A percentile compares a stretch with the other conserved stretches of the same genome.
Conservation (phyloP, 2,329 filamentous ascomycete genomes). For the Colletotrichum spaethianum region DNA sequence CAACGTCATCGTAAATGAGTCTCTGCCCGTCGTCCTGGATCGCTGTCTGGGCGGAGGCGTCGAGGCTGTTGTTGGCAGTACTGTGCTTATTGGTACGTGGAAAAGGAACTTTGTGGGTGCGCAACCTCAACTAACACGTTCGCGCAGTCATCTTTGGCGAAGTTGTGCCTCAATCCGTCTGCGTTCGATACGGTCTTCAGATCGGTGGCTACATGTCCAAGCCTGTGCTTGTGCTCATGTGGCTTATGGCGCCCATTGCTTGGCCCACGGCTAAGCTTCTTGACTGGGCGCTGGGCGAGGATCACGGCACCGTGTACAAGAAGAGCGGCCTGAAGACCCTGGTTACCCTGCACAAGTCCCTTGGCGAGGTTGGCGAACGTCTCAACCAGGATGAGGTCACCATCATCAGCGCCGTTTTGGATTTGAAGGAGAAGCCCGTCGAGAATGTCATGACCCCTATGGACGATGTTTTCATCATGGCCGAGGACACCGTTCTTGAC, state of each 20-base stretch:
- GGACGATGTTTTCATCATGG: constrained; percentile 96
- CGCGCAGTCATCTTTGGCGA: constrained; percentile 94
- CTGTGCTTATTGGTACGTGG: constrained; percentile 87
- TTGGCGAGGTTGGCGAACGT: constrained; percentile 88
- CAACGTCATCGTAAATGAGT: constrained; percentile 99
- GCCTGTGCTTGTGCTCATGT: constrained; percentile 91
- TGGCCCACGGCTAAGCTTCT: constrained; percentile 97
- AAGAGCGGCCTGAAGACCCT: constrained; percentile 97
- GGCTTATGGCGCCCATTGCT: constrained; percentile 87
- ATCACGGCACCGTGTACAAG: constrained; percentile 96
- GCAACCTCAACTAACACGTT: neutral
- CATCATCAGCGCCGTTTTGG: constrained; percentile 96
- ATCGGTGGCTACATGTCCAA: constrained; percentile 96
- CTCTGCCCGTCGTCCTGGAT: constrained; percentile 94
- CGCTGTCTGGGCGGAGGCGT: constrained; percentile 94
- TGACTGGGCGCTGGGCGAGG: constrained; percentile 90
- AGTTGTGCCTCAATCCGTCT: constrained; percentile 94
- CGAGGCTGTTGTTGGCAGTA: constrained; percentile 94
- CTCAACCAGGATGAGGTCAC: constrained; percentile 98
- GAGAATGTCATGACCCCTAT: constrained; percentile 99
- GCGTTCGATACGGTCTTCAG: constrained; percentile 93
- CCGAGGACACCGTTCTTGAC: constrained; percentile 93
- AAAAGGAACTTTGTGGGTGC: constrained; percentile 5
- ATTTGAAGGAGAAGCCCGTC: constrained; percentile 96
- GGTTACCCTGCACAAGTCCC: constrained; percentile 92